Base-by-base conservation (phyloP, 768 basidiomycete species). In the Rhodotorula diobovata region DNA sequence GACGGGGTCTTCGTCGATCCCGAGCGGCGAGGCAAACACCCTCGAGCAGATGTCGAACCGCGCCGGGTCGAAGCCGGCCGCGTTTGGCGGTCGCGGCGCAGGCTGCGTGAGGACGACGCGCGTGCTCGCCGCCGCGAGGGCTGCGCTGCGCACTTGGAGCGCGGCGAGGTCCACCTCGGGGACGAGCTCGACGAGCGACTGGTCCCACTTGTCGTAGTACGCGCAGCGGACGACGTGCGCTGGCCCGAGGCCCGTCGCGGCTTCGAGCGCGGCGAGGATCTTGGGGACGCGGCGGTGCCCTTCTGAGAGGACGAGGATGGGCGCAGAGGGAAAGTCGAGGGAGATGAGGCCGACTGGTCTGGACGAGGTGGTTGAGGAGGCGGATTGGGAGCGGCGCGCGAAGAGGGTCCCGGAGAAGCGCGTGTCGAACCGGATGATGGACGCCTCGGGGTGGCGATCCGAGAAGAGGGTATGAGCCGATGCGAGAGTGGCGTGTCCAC, bases 401-500 rank as follows among this genome's bases (percentile, higher is more conserved):
- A 39, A 53, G 35, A 80, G 71, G 2, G 32, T 43, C 8, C 78
- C 78, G 2, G 77, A 76, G 2, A 58, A 41, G 25, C 43, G 61
- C 2, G 78, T 74, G 6, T 71, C 45, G 70, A 78, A 80, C 28
- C 57, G 30, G n/a, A 80, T 66, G 15, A 45, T 25, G 23, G 48
- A 62, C 0, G 75, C 68, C 6, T 54, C 11, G 20, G 63, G 48
- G 34, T 76, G 72, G 34, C 67, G 20, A 35, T 63, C 39, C 12
- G 71, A 39, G 63, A 79, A 79, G 53, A 80, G 65, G 34, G 78
- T 70, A 32, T 76, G 62, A 1, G 80, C 77, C 0, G 78, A 69
- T 1, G 79, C 81, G 60, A 82, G 76, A 16, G 81, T 80, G 9
- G 78, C 81, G 66, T 81, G 81, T 23, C 81, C 81, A 62, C 68